Base-by-base conservation (phyloP, 768 basidiomycete genomes). In the Trametes cingulata region DNA sequence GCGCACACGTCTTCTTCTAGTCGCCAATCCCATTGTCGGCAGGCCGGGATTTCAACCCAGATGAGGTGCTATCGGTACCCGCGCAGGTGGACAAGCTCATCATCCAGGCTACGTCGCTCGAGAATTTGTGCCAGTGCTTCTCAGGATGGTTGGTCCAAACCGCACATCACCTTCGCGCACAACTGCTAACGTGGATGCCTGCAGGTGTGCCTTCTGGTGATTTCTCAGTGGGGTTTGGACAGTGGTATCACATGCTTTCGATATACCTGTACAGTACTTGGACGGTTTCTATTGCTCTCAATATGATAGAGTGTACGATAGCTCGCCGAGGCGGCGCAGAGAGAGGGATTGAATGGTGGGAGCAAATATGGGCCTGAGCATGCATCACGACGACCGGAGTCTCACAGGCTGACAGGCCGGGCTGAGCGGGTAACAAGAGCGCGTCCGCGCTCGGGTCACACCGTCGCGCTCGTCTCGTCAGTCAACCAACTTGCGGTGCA, bases 101-200 rank as follows among this genome's bases (percentile, higher is more conserved):
- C 63, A 82, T 87, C 63, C 93, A 98, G 72, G 93, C 97, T 5
- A 97, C 91, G 4, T 88, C 92, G 14, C 73, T 98, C 43, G 95
- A 98, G 73, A 97, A 98, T 72, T 84, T 98, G 2, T 97, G 94
- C 72, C 95, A 96, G 72, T 95, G 93, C 69, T 97, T 96, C 79
- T 91, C 93, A 62, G 95, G 95, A 72, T 96, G 94, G 95, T 89
- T 68, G 53, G 84, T 68, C 12, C 17, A 13, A 33, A 29, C 29
- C 22, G 19, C 33, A 10, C 19, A 6, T 37, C 15, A 17, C 17
- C 6, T 24, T 37, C 19, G 15, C 29, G 20, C 6, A 3, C 1
- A 14, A 12, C 6, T 7, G 36, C 52, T 58, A 42, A 52, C 61
- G 40, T 39, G 15, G 24, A 4, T 55, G n/a, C 36, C 1, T 13